These are phyloP conservation scores for Lagenaria siceraria DNA, from an alignment of 306 rosid species.

Conservation along the genomic window DNA sequence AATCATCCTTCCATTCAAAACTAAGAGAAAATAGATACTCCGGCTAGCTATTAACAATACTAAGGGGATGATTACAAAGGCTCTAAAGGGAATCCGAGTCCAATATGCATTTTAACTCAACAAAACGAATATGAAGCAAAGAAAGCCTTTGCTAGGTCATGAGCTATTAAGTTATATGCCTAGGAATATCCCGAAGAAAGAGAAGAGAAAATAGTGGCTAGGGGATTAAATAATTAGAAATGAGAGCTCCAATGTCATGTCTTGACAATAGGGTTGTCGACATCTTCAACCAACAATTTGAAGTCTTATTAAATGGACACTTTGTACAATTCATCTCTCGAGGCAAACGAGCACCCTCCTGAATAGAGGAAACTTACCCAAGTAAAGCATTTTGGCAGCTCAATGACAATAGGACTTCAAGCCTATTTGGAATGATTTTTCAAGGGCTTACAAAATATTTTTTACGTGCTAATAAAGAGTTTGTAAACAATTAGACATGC, in stretches of 20 bases:
- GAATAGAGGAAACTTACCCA: background rate
- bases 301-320: background rate
- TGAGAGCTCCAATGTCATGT: background rate
- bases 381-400: background rate
- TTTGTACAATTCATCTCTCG: background rate
- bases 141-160: background rate
- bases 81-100: background rate
- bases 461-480: too few species aligned
- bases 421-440: too few species aligned
- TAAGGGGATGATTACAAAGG: background rate
- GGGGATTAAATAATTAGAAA: background rate
- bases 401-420: background rate
- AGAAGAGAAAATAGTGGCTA: background rate
- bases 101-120: background rate
- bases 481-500: too few species aligned
- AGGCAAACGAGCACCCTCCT: background rate
- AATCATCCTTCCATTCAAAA: background rate
- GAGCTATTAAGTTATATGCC: background rate
- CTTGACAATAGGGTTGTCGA: background rate
- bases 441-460: too few species aligned
- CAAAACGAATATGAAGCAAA: background rate
- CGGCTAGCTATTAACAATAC: background rate
- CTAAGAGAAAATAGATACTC: background rate
- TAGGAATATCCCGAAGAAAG: background rate
- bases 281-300: background rate